A percentile compares a stretch with the other conserved stretches of the same genome.
These are phyloP conservation scores for Trichoderma virens DNA, from an alignment of 495 filamentous ascomycete species.

Conservation along the genomic window DNA sequence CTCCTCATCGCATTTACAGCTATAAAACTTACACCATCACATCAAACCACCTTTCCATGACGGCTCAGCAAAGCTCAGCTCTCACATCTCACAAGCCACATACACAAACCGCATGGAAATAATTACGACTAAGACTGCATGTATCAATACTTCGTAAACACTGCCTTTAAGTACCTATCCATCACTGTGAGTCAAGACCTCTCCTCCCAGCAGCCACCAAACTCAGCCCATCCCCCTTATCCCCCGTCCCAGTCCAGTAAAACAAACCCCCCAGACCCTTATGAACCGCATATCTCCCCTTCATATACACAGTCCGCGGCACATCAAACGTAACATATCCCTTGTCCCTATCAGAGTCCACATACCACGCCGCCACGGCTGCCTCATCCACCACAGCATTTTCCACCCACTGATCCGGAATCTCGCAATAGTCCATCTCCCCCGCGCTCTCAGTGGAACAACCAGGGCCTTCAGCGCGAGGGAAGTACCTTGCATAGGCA, in stretches of 20 bases:
- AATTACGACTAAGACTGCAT: too few species aligned
- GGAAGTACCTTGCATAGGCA: slow-evolving; percentile 66
- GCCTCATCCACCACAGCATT: slow-evolving; percentile 44
- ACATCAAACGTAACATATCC: slow-evolving; percentile 77
- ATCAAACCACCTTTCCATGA: too few species aligned
- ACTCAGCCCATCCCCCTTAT: slow-evolving; percentile 51
- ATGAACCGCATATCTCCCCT: slow-evolving; percentile 59
- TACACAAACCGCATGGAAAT: too few species aligned
- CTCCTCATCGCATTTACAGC: too few species aligned
- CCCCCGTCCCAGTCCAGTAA: slow-evolving; percentile 75
- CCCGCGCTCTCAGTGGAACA: slow-evolving; percentile 47
- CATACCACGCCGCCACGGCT: slow-evolving; percentile 52
- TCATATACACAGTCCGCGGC: slow-evolving; percentile 59
- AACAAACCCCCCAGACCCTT: slow-evolving; percentile 66
- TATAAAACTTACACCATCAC: too few species aligned
- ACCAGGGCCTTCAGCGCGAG: slow-evolving; percentile 51
- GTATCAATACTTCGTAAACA: too few species aligned
- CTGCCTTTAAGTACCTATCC: too few species aligned
- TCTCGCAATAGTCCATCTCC: slow-evolving; percentile 56
- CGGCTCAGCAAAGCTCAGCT: too few species aligned
- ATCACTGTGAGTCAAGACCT: neutral
- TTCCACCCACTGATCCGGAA: slow-evolving; percentile 49
- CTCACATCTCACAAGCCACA: neutral
- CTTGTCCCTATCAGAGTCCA: slow-evolving; percentile 20
- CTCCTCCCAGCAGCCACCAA: slow-evolving; percentile 50